Percentiles rank a stretch among this genome's conserved stretches.
These are phyloP conservation scores for Taphrina wiesneri DNA, from an alignment of 1,139 yeast species.

Conservation along the genomic window DNA sequence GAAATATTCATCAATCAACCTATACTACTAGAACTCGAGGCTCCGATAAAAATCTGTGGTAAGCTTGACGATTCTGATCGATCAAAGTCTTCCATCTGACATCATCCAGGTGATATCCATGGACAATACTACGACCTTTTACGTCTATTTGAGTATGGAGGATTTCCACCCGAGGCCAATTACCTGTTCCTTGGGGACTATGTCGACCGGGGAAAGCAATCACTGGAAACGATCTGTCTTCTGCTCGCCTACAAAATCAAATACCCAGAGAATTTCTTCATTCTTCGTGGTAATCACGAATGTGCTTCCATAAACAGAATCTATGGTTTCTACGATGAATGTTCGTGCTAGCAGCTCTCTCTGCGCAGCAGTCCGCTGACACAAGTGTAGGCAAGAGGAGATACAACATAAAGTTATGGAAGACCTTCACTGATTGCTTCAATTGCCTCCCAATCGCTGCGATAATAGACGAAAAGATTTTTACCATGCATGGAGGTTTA, in stretches of 20 bases:
- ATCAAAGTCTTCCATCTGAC: not conserved
- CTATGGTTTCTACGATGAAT: slow-evolving; percentile 96
- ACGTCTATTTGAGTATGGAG: slow-evolving; percentile 95
- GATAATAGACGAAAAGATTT: slow-evolving; percentile 93
- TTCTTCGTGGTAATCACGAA: slow-evolving; percentile 94
- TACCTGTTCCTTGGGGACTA: slow-evolving; percentile 93
- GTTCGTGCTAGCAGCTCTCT: slow-evolving; percentile 48
- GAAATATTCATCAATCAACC: slow-evolving; percentile 98
- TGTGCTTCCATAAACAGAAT: slow-evolving; percentile 96
- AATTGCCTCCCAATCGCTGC: slow-evolving; percentile 98
- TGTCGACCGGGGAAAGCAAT: slow-evolving; percentile 97
- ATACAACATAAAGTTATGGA: slow-evolving; percentile 95
- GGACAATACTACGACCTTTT: slow-evolving; percentile 95
- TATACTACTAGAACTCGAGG: slow-evolving; percentile 88
- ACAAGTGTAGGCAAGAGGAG: slow-evolving; percentile 63
- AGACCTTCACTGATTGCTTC: slow-evolving; percentile 95
- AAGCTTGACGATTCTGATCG: not conserved
- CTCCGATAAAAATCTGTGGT: slow-evolving; percentile 81
- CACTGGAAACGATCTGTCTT: slow-evolving; percentile 88
- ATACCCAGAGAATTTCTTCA: slow-evolving; percentile 95
- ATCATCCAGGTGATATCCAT: slow-evolving; percentile 76
- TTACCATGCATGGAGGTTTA: slow-evolving; percentile 98
- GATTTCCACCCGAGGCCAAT: slow-evolving; percentile 98
- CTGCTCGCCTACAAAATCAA: slow-evolving; percentile 92
- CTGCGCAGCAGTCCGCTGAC: not conserved